Base-by-base conservation (phyloP, 164 flowering plant species). In the Aristolochia californica region DNA sequence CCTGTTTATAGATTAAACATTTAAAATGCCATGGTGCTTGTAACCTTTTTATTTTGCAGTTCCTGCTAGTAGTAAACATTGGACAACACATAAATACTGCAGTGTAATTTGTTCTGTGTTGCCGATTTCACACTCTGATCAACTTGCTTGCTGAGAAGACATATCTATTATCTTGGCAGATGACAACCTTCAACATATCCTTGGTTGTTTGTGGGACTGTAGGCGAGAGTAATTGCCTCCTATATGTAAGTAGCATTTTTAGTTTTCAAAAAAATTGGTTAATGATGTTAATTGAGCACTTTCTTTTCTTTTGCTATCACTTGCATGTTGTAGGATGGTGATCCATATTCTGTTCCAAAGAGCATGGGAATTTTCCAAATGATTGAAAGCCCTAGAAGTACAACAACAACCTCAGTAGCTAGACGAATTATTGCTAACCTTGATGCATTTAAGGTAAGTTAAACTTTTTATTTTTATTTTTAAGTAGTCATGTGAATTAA, bases 171-270 rank as follows among this genome's bases (percentile, higher is more conserved):
- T 54, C 68, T 34, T 62, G 57, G 62, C 81, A 87, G 88, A 78
- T 87, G 23, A 84, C 80, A 34, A 84, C 95, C 55, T 87, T 87
- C 72, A 87, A 87, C 64, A 84, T 87, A 28, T 81, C 82, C 16
- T 56, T 77, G 72, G 87, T 84, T 68, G 91, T 78, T 59, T 85
- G 66, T 62, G 95, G 95, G 45, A 80, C 88, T 44, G 66, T 81
- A 27, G 72, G 88, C 16, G 95, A 84, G 74, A 67, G 59, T 57
- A 76, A 72, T 59, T 47, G 54, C 59, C 55, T 61, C 0, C 22
- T 55, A 28, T 20, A 51, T 53, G 91, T 87, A 78, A 79, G 86
- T 62, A 43, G 24, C 55, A 43, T 3, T 21, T 9, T 26, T 34
- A 9, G 20, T 58, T n/a, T 27, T 21, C 25, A 24, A 4, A 38